phyloP scores from a whole-genome alignment of 352 stramenopile species.

The Phytopythium aichiense region DNA sequence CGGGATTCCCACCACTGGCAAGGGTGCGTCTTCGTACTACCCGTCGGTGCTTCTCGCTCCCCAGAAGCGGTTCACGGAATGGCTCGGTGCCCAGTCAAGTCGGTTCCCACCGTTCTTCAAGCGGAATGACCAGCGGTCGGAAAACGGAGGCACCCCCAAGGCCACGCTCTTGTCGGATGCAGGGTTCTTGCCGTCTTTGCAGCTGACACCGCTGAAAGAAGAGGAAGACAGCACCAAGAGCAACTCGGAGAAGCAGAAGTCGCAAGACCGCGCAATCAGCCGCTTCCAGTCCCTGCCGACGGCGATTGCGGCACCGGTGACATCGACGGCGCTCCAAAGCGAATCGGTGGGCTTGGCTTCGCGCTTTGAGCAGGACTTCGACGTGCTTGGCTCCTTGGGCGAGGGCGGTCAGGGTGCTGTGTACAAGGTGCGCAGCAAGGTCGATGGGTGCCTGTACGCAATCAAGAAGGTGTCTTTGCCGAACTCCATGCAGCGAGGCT shows the following conservation, averaged over 20 bases:
- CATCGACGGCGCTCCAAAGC: constrained; percentile 1
- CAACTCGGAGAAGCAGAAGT: constrained; percentile 17
- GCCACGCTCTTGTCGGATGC: constrained; percentile 1
- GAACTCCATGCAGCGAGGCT: constrained; percentile 33
- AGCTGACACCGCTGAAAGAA: constrained; percentile 4
- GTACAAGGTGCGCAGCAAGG: constrained; percentile 68
- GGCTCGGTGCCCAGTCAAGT: constrained; percentile 33
- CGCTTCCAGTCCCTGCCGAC: constrained; percentile 4
- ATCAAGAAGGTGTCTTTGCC: constrained; percentile 74
- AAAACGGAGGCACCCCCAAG: neutral
- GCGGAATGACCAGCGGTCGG: constrained; percentile 16
- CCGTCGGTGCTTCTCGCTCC: constrained; percentile 30
- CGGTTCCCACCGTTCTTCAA: constrained; percentile 38
- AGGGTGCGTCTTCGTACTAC: constrained; percentile 21
- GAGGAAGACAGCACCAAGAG: constrained; percentile 18
- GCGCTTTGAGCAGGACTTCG: constrained; percentile 74
- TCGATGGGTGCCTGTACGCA: constrained; percentile 70
- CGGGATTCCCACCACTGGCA: constrained; percentile 12
- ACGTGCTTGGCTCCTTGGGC: constrained; percentile 53
- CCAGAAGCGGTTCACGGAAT: constrained; percentile 45
- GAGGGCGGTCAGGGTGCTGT: constrained; percentile 72
- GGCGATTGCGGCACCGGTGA: neutral
- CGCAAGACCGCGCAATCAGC: constrained; percentile 1
- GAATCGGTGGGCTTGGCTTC: constrained; percentile 18
- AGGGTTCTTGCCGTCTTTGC: neutral